A percentile compares a stretch with the other conserved stretches of the same genome.
Evolutionary conservation across 306 rosid genomes (phyloP).

Genomic region (Rosa rugosa): DNA sequence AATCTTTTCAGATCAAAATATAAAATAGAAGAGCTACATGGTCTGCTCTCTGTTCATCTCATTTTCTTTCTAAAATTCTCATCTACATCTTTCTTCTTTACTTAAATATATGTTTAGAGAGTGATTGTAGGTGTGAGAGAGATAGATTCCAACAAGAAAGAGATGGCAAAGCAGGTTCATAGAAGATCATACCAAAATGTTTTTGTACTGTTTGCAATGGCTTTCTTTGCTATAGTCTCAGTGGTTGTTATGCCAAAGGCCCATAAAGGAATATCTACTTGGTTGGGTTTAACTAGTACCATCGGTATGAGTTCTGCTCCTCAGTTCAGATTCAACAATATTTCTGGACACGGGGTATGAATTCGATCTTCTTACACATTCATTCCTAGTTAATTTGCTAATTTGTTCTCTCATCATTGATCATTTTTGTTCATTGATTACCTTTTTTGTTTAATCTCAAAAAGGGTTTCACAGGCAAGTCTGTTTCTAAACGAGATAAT

Average conservation of each 20-base stretch:
- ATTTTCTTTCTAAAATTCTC: too few species aligned
- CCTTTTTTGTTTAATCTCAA: neutral
- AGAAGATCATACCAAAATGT: slow-evolving; percentile 2
- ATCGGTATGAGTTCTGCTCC: neutral
- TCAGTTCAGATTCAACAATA: neutral
- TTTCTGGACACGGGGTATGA: neutral
- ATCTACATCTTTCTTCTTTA: too few species aligned
- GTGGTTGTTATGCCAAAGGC: slow-evolving; percentile 10
- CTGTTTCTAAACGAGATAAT: neutral
- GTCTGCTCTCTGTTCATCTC: too few species aligned
- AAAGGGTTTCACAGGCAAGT: neutral
- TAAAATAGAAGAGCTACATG: too few species aligned
- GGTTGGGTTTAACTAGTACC: neutral
- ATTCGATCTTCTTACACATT: neutral
- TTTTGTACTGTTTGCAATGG: slow-evolving; percentile 8
- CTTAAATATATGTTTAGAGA: too few species aligned
- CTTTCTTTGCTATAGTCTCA: slow-evolving; percentile 14
- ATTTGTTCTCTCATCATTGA: neutral
- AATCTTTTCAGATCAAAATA: too few species aligned
- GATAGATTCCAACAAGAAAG: neutral
- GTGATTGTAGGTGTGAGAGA: too few species aligned
- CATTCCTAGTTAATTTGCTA: neutral
- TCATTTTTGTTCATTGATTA: neutral
- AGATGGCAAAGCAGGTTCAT: neutral
- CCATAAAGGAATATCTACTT: neutral